phyloP scores from a whole-genome alignment of 2,329 filamentous ascomycete species.

The Phyllosticta capitalensis region DNA sequence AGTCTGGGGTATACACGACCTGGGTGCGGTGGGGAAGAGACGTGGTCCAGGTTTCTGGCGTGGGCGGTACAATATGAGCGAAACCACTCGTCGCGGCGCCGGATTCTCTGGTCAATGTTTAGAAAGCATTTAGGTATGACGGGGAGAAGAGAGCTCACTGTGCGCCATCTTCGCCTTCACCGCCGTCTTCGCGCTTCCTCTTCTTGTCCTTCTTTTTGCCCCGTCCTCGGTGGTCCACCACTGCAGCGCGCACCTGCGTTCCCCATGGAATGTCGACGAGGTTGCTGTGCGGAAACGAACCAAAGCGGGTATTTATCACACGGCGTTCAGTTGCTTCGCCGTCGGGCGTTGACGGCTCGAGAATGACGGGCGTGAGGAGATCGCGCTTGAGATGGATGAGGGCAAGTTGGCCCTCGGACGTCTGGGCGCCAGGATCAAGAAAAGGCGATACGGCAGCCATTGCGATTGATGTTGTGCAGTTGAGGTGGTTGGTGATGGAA shows the following conservation, averaged over 20 bases:
- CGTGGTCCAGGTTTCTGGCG: slow-evolving; percentile 73
- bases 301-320: slow-evolving; percentile 80
- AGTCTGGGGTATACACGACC: slow-evolving; percentile 79
- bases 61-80: slow-evolving; percentile 67
- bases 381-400: slow-evolving; percentile 86
- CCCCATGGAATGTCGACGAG: slow-evolving; percentile 73
- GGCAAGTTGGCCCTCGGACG: slow-evolving; percentile 59
- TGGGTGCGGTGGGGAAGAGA: slow-evolving; percentile 74
- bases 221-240: slow-evolving; percentile 84
- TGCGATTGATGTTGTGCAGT: neutral
- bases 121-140: neutral
- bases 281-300: slow-evolving; percentile 53
- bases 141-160: neutral
- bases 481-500: neutral
- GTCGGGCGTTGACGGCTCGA: slow-evolving; percentile 24
- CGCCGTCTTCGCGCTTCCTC: slow-evolving; percentile 37
- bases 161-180: slow-evolving; percentile 25
- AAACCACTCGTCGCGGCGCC: slow-evolving; percentile 56
- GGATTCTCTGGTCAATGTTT: slow-evolving; percentile 19
- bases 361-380: slow-evolving; percentile 64
- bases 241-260: slow-evolving; percentile 79
- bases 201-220: slow-evolving; percentile 50
- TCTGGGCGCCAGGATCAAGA: slow-evolving; percentile 56
- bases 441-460: slow-evolving; percentile 57
- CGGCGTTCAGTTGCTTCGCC: slow-evolving; percentile 37